phyloP scores from a whole-genome alignment of 2,329 filamentous ascomycete species.

The Penicillium janthinellum region DNA sequence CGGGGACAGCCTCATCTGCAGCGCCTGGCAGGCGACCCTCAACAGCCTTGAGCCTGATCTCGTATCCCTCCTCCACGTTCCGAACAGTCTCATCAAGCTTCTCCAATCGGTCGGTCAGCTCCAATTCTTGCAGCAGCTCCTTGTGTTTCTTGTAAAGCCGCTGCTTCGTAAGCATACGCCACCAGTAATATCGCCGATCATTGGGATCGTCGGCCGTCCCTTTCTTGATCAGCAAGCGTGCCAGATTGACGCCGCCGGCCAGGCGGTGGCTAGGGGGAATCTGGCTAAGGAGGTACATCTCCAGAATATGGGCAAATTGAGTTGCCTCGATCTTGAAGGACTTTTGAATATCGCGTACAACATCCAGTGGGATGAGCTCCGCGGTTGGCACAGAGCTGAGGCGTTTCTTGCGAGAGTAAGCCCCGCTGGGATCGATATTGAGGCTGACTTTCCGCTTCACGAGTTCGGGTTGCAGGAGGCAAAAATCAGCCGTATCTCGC shows the following conservation, averaged over 20 bases:
- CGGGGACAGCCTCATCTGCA: slow-evolving; percentile 10
- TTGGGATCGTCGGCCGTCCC: slow-evolving; percentile 52
- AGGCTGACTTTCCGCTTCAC: slow-evolving; percentile 52
- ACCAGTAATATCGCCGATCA: slow-evolving; percentile 65
- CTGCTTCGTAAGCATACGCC: slow-evolving; percentile 65
- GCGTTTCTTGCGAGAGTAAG: slow-evolving; percentile 38
- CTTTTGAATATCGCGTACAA: slow-evolving; percentile 53
- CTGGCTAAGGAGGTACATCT: slow-evolving; percentile 63
- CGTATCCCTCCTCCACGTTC: slow-evolving; percentile 61
- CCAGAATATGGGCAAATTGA: slow-evolving; percentile 63
- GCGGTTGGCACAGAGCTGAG: slow-evolving; percentile 52
- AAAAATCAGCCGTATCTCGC: slow-evolving; percentile 63
- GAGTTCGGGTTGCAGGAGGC: slow-evolving; percentile 56
- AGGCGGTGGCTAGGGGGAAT: slow-evolving; percentile 55
- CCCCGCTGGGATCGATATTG: slow-evolving; percentile 46
- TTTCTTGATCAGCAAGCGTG: slow-evolving; percentile 53
- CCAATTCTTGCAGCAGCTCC: slow-evolving; percentile 62
- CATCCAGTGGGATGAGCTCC: slow-evolving; percentile 54
- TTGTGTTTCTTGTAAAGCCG: slow-evolving; percentile 63
- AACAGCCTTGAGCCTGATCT: slow-evolving; percentile 51
- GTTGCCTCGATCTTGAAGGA: slow-evolving; percentile 61
- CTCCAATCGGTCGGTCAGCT: slow-evolving; percentile 57
- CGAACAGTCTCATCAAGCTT: slow-evolving; percentile 62
- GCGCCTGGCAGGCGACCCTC: slow-evolving; percentile 23
- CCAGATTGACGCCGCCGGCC: slow-evolving; percentile 51